phyloP scores from a whole-genome alignment of 768 basidiomycete genomes.

The Hygrocybe punicea region DNA sequence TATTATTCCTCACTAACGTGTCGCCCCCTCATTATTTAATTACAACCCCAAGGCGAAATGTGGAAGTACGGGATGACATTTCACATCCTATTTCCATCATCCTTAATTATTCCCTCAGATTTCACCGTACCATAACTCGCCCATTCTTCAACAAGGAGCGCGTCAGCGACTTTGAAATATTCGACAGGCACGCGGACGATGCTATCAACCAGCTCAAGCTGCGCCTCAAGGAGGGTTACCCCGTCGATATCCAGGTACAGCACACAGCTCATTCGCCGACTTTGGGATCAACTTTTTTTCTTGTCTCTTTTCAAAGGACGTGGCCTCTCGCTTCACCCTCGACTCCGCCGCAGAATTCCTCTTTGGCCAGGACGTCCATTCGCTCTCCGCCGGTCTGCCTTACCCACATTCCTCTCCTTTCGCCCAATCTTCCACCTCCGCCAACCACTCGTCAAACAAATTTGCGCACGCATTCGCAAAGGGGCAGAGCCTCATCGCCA shows the following conservation, averaged over 20 bases:
- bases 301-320: constrained; percentile 30
- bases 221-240: constrained; percentile 44
- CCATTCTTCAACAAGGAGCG: constrained; percentile 66
- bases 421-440: constrained; percentile 22
- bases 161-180: constrained; percentile 61
- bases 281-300: background rate
- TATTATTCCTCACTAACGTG: background rate
- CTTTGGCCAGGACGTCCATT: constrained; percentile 52
- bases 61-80: constrained; percentile 53
- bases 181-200: constrained; percentile 51
- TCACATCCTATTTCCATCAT: background rate
- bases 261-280: background rate
- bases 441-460: constrained; percentile 36
- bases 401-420: constrained; percentile 42
- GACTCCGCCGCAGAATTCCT: constrained; percentile 64
- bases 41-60: constrained; percentile 46
- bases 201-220: constrained; percentile 43
- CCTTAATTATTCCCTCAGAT: background rate
- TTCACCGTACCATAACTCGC: constrained; percentile 54
- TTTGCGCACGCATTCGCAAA: constrained; percentile 51
- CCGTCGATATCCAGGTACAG: constrained; percentile 58
- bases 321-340: constrained; percentile 52
- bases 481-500: constrained; percentile 38
- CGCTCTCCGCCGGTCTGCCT: constrained; percentile 47
- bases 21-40: background rate